phyloP scores from a whole-genome alignment of 208 protist species.

The Trypanosoma scelopori region DNA sequence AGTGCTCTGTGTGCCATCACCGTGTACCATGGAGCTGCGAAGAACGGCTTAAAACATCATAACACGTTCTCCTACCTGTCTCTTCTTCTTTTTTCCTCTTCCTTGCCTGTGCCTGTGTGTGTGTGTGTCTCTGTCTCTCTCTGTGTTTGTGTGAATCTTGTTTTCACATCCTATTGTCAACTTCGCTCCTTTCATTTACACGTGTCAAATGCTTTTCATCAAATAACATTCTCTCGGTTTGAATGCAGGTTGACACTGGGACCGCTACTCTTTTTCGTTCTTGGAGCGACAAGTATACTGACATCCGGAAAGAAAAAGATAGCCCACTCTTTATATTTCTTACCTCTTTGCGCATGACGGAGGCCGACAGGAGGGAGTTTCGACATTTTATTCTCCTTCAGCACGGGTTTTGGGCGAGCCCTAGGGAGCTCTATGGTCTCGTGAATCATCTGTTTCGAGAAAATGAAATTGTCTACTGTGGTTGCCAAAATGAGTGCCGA shows the following conservation, averaged over 20 bases:
- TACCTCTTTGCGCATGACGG: neutral
- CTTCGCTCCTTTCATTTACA: too few relatives aligned
- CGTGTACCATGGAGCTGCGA: slow-evolving; percentile 9
- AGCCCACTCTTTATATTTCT: neutral
- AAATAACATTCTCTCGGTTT: too few relatives aligned
- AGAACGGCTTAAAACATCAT: neutral
- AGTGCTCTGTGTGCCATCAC: slow-evolving; percentile 26
- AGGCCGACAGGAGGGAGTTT: slow-evolving; percentile 19
- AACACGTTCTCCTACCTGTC: neutral
- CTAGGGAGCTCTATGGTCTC: slow-evolving; percentile 46
- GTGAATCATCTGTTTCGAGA: slow-evolving; percentile 21
- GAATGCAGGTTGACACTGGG: too few relatives aligned
- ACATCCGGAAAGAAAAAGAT: too few relatives aligned
- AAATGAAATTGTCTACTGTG: slow-evolving; percentile 31
- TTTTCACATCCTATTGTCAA: too few relatives aligned
- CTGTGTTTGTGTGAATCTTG: too few relatives aligned
- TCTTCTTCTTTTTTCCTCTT: too few relatives aligned
- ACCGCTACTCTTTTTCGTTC: too few relatives aligned
- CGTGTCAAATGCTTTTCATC: too few relatives aligned
- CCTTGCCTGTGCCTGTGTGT: too few relatives aligned
- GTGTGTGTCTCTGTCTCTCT: too few relatives aligned
- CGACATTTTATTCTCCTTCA: slow-evolving; percentile 69
- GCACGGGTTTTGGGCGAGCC: slow-evolving; percentile 58
- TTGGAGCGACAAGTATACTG: too few relatives aligned
- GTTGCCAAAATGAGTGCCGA: slow-evolving; percentile 25